Base-by-base conservation (phyloP, 2,329 filamentous ascomycete genomes). In the Pseudogymnoascus destructans region DNA sequence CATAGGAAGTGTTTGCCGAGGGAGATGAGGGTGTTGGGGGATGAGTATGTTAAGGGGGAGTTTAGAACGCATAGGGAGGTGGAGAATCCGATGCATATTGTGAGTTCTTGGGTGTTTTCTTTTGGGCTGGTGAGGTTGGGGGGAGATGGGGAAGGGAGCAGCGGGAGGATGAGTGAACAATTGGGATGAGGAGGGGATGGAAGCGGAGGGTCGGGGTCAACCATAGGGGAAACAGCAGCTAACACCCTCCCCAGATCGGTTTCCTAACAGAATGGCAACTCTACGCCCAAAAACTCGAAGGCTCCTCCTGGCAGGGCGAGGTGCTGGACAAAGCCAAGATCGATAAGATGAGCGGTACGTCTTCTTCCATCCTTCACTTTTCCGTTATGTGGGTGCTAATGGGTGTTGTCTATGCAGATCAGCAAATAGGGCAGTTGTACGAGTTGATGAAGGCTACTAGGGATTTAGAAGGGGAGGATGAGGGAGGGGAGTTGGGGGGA, bases 191-290 rank as follows among this genome's bases (percentile, higher is more conserved):
- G n/a, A 6, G 33, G 33, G 11, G n/a, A 15, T n/a, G n/a, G n/a
- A 36, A 36, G 8, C 6, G 36, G 15, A 17, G n/a, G n/a, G n/a
- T n/a, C n/a, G n/a, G n/a, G n/a, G n/a, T n/a, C n/a, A n/a, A n/a
- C n/a, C n/a, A n/a, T n/a, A n/a, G 17, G 36, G 6, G 1, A 17
- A 19, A 11, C 13, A 32, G 4, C 2, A 2, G 25, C 57, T 36
- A n/a, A 52, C 23, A 7, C 15, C 15, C 10, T n/a, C 11, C 10
- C 6, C 64, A 95, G 89, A 89, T 97, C 66, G 93, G 92, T 1
- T 98, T 98, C 71, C 77, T 98, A 65, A 92, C 88, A 0, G 91
- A 97, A 71, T 98, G 92, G 92, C 93, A 98, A 71, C 74, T 89
- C 57, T 98, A 97, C 69, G 91, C 90, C 1, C 92, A 98, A 70